These are phyloP conservation scores for Pyrus pyrifolia DNA, from an alignment of 306 rosid species.

Conservation along the genomic window DNA sequence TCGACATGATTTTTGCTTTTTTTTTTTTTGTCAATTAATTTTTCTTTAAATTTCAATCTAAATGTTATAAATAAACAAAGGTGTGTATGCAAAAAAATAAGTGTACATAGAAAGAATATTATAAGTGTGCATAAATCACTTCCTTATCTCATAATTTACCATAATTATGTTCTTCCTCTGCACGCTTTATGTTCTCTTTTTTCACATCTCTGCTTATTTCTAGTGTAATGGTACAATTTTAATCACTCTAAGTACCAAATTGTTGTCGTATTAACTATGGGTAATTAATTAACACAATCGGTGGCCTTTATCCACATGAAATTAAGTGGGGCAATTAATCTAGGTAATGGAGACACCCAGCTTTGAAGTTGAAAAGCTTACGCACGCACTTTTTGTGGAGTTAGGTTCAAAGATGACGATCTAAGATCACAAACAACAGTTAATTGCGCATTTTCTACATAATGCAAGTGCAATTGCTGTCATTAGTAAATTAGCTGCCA, in stretches of 20 bases:
- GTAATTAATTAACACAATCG: not conserved
- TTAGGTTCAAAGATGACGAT: conserved; percentile 37
- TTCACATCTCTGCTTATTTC: not conserved
- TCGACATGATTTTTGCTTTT: too few relatives aligned
- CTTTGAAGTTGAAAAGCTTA: conserved; percentile 37
- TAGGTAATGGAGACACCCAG: conserved; percentile 25
- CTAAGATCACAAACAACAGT: conserved; percentile 9
- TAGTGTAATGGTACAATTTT: not conserved
- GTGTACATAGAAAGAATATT: too few relatives aligned
- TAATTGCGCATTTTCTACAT: conserved; percentile 16
- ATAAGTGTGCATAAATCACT: too few relatives aligned
- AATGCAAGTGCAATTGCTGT: conserved; percentile 24
- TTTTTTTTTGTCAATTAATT: too few relatives aligned
- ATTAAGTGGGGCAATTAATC: conserved; percentile 10
- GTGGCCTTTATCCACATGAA: not conserved
- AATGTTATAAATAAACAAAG: too few relatives aligned
- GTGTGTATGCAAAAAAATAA: too few relatives aligned
- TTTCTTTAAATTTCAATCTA: too few relatives aligned
- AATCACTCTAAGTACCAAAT: not conserved
- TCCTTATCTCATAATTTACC: too few relatives aligned
- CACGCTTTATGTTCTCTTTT: too few relatives aligned
- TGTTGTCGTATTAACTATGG: not conserved
- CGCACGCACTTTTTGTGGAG: conserved; percentile 19
- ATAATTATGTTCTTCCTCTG: too few relatives aligned
- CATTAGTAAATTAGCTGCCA: conserved; percentile 24